Base-by-base conservation (phyloP, 2,329 filamentous ascomycete species). In the Clarireedia sp. region DNA sequence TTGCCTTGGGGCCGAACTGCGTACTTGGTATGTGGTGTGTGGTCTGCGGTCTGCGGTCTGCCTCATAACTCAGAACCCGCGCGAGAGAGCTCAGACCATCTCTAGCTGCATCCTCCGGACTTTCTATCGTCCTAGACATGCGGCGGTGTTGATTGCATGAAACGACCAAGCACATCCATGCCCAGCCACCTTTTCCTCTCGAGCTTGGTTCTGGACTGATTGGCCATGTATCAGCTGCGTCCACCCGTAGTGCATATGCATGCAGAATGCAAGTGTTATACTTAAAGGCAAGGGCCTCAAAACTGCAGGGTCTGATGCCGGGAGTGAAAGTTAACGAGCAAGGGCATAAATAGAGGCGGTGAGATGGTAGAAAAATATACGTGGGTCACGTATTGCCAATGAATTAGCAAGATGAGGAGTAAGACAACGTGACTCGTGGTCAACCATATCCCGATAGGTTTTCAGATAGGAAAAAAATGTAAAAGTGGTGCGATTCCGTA, bases 321-420 rank as follows among this genome's bases (percentile, higher is more conserved):
- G 64, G 64, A 64, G 59, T 62, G 63, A 56, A 58, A 60, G 58
- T 59, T 19, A 36, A 51, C 57, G 53, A 48, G 46, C 43, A 48
- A 50, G 41, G 50, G 54, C 56, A 51, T 24, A 53, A 55, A 55
- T 54, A 54, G 41, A 56, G 23, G 57, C 45, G 51, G 51, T 54
- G 51, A 54, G 45, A 21, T 8, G 12, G 24, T 3, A 40, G 24
- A 14, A 49, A 2, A 49, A 50, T 26, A 65, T 66, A 68, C 66
- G 66, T 67, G 66, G 65, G 62, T 64, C 64, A 60, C 61, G 61
- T 66, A 64, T 64, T 64, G 62, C 66, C 66, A 68, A 68, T 67
- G 63, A 54, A 56, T 62, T 60, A 29, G 14, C 33, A 54, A 43
- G 19, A 21, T 37, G 41, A 56, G 53, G 55, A 62, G 60, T 57